A percentile compares a stretch with the other conserved stretches of the same genome.
These are phyloP conservation scores for Spiromastix sp. DNA, from an alignment of 2,329 filamentous ascomycete species.

Conservation along the genomic window DNA sequence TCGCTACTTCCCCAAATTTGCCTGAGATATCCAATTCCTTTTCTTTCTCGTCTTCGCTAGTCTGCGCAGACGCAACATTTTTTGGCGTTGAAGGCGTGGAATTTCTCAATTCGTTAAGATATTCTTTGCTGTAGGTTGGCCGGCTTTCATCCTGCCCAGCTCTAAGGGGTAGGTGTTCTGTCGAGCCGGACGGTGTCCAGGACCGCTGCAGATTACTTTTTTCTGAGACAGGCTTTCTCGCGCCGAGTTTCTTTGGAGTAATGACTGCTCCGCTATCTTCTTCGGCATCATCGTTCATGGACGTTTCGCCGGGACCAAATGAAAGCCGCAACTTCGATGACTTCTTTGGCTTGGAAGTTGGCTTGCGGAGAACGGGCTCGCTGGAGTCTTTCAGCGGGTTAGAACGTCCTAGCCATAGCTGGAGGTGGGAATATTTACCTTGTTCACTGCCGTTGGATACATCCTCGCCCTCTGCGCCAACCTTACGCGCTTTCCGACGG, in stretches of 20 bases:
- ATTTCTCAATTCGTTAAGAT: conserved; percentile 72
- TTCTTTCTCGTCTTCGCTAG: conserved; percentile 29
- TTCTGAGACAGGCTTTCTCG: conserved; percentile 56
- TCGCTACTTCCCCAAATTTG: conserved; percentile 37
- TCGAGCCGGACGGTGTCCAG: conserved; percentile 33
- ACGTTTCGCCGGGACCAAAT: conserved; percentile 55
- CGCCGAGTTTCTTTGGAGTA: conserved; percentile 48
- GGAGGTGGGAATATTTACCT: conserved; percentile 29
- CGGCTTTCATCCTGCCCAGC: conserved; percentile 55
- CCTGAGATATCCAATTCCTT: conserved; percentile 33
- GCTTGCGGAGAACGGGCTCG: conserved; percentile 44
- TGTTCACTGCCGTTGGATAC: conserved; percentile 23
- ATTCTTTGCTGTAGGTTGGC: conserved; percentile 76
- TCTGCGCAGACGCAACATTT: conserved; percentile 28
- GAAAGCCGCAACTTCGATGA: conserved; percentile 67
- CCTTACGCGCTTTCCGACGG: conserved; percentile 63
- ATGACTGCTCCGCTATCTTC: conserved; percentile 46
- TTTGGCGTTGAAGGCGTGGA: conserved; percentile 77
- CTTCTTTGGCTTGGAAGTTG: conserved; percentile 49
- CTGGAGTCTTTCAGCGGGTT: conserved; percentile 29
- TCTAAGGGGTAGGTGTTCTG: conserved; percentile 47
- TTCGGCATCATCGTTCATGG: conserved; percentile 44
- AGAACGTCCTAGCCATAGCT: conserved; percentile 18
- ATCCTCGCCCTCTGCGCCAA: conserved; percentile 61
- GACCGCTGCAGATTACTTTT: conserved; percentile 54